Evolutionary conservation across 208 protist species (phyloP).

Genomic region (Polymyxa betae): DNA sequence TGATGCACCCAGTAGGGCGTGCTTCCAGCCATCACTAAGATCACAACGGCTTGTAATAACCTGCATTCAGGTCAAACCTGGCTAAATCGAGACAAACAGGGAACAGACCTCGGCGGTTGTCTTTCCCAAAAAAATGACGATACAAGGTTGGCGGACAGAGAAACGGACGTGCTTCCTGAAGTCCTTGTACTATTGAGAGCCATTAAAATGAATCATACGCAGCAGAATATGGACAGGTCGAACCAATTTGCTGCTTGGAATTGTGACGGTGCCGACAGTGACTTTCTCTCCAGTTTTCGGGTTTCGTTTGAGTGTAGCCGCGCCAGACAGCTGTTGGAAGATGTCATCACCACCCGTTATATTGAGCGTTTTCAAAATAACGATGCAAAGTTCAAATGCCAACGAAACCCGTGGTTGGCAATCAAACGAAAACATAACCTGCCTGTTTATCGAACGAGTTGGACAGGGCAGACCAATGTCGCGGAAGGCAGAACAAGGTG

Average conservation of each 20-base stretch:
- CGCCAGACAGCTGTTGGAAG: constrained; percentile 15
- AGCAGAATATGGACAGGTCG: background rate
- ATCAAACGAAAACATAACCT: no score
- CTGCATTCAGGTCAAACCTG: no score
- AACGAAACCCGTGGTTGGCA: no score
- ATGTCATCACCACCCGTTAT: no score
- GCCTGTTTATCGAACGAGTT: no score
- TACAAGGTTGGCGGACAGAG: background rate
- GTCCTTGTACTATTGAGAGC: background rate
- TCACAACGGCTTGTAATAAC: no score
- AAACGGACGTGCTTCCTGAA: background rate
- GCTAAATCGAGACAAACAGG: no score
- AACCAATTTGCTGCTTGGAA: background rate
- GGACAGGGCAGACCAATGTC: no score
- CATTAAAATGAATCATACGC: background rate
- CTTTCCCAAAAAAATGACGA: background rate
- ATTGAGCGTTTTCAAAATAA: no score
- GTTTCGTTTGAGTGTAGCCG: background rate
- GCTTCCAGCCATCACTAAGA: no score
- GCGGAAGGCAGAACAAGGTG: no score
- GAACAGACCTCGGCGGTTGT: background rate
- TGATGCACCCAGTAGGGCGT: background rate
- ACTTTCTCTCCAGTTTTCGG: background rate
- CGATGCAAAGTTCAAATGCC: no score
- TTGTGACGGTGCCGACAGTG: background rate